Evolutionary conservation across 495 filamentous ascomycete species (phyloP).

Genomic region (Daldinia grandis): DNA sequence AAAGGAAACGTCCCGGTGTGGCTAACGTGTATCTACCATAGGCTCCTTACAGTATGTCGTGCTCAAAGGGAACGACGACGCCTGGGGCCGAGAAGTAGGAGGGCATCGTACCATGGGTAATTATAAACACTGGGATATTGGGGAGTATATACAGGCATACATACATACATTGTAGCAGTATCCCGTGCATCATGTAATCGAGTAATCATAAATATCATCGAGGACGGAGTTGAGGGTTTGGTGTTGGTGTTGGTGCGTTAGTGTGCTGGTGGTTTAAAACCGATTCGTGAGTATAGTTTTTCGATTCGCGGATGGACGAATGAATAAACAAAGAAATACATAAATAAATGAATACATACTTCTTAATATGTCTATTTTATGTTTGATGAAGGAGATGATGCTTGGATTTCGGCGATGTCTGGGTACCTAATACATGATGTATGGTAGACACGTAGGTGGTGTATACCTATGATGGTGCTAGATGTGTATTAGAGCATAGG

Average conservation of each 20-base stretch:
- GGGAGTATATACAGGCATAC: background rate
- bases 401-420: no score
- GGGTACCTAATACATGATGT: no score
- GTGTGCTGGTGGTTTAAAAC: background rate
- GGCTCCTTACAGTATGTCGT: conserved; percentile 74
- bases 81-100: conserved; percentile 54
- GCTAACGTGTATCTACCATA: conserved; percentile 40
- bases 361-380: no score
- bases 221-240: background rate
- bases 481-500: no score
- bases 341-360: no score
- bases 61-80: conserved; percentile 62
- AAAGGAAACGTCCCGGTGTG: no score
- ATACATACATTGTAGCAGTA: background rate
- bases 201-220: background rate
- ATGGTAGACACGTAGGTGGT: no score
- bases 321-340: background rate
- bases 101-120: conserved; percentile 1
- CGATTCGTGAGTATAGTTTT: background rate
- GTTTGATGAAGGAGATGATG: no score
- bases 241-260: background rate
- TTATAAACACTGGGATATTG: background rate
- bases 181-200: background rate
- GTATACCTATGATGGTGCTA: no score
- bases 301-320: background rate